Percentiles rank a stretch among this genome's conserved stretches.
phyloP scores from a whole-genome alignment of 2,329 filamentous ascomycete species.

The Fusarium abutilonis region DNA sequence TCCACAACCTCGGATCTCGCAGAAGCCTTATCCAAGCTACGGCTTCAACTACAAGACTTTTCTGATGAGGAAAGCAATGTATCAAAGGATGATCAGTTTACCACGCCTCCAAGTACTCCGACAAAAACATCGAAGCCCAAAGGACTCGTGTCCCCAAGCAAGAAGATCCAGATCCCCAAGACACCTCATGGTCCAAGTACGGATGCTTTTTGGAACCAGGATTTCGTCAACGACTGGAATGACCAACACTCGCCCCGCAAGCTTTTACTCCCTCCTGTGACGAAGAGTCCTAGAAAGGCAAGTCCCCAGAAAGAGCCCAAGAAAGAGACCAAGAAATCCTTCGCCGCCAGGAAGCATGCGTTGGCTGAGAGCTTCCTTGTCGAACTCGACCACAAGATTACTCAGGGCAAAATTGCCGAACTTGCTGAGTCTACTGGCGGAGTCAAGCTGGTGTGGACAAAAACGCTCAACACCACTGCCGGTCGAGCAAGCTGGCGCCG shows the following conservation, averaged over 20 bases:
- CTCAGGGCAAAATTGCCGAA: conserved; percentile 65
- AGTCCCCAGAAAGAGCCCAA: conserved; percentile 51
- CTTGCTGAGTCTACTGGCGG: conserved; percentile 74
- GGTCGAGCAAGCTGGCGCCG: conserved; percentile 78
- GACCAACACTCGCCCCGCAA: conserved; percentile 67
- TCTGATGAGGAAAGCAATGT: conserved; percentile 37
- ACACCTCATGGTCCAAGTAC: conserved; percentile 64
- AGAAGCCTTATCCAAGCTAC: conserved; percentile 40
- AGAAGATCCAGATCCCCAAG: conserved; percentile 57
- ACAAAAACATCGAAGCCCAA: conserved; percentile 30
- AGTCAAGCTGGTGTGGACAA: conserved; percentile 76
- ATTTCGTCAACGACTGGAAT: conserved; percentile 70
- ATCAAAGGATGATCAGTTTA: conserved; percentile 20
- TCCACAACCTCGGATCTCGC: conserved; percentile 38
- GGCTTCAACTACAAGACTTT: conserved; percentile 39
- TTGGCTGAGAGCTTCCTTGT: conserved; percentile 71
- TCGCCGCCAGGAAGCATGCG: conserved; percentile 68
- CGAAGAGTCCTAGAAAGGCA: conserved; percentile 45
- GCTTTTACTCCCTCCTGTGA: conserved; percentile 45
- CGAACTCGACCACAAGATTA: conserved; percentile 75
- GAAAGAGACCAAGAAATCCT: conserved; percentile 64
- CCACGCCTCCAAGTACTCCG: conserved; percentile 40
- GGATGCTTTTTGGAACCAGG: conserved; percentile 69
- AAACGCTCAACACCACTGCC: conserved; percentile 81
- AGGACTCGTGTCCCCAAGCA: conserved; percentile 47